Evolutionary conservation across 2,329 filamentous ascomycete genomes (phyloP).

Genomic region (Aureobasidium namibiae): DNA sequence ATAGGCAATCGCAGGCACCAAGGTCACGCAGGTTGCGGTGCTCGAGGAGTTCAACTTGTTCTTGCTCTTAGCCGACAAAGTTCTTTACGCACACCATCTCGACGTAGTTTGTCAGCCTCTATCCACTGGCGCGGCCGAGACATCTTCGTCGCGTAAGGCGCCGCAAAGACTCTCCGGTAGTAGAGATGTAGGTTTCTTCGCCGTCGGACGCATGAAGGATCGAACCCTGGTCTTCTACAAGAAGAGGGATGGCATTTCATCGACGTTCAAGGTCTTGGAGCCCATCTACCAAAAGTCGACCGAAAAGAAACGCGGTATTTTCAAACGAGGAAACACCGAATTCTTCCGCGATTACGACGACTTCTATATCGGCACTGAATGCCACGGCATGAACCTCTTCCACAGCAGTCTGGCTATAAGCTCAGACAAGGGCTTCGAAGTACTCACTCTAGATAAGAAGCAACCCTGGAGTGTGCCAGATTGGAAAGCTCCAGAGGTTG

Average conservation of each 20-base stretch:
- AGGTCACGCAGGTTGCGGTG: conserved; percentile 87
- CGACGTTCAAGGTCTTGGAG: conserved; percentile 91
- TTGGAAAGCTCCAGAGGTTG: conserved; percentile 66
- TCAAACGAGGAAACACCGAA: conserved; percentile 69
- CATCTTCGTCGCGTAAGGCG: conserved; percentile 61
- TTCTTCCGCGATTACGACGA: conserved; percentile 98
- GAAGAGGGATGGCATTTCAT: conserved; percentile 84
- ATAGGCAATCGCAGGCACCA: conserved; percentile 65
- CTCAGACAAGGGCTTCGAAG: conserved; percentile 86
- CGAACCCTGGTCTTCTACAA: conserved; percentile 93
- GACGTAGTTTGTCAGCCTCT: conserved; percentile 64
- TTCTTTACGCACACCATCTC: conserved; percentile 85
- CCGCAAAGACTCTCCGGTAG: conserved; percentile 81
- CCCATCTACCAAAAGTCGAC: conserved; percentile 89
- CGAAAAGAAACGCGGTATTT: conserved; percentile 68
- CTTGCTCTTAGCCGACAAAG: conserved; percentile 82
- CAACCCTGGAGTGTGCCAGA: conserved; percentile 90
- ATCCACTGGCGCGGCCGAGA: conserved; percentile 35
- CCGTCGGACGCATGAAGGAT: conserved; percentile 94
- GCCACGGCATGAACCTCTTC: conserved; percentile 92
- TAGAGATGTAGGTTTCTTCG: conserved; percentile 94
- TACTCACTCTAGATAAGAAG: conserved; percentile 95
- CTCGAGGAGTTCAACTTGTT: conserved; percentile 94
- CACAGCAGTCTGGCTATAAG: conserved; percentile 87
- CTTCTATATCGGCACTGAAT: conserved; percentile 95